These are phyloP conservation scores for Backusella mclennaniae DNA, from an alignment of 192 early-diverging fungal genomes.

Conservation along the genomic window DNA sequence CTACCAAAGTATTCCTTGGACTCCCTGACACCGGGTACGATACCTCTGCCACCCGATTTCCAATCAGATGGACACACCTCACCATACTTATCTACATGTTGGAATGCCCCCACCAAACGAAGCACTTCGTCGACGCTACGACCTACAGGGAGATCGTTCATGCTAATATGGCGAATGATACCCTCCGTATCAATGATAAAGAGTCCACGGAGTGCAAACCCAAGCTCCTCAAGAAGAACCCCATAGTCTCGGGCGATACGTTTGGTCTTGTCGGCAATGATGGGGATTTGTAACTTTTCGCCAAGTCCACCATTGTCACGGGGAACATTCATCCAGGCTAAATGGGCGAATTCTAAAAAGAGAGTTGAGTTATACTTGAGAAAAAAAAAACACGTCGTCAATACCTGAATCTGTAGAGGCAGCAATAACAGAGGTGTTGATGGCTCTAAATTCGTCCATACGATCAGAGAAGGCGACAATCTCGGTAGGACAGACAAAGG, in stretches of 20 bases:
- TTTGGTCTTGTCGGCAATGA: constrained; percentile 69
- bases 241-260: constrained; percentile 86
- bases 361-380: too few species aligned
- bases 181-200: constrained; percentile 91
- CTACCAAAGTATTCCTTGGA: constrained; percentile 69
- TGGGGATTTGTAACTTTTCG: constrained; percentile 78
- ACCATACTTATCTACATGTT: constrained; percentile 78
- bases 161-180: constrained; percentile 75
- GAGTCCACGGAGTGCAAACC: constrained; percentile 78
- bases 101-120: constrained; percentile 88
- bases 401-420: constrained; percentile 59
- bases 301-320: constrained; percentile 91
- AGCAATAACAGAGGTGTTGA: constrained; percentile 74
- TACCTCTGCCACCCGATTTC: constrained; percentile 69
- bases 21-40: constrained; percentile 53
- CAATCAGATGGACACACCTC: constrained; percentile 88
- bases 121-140: constrained; percentile 83
- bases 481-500: constrained; percentile 89
- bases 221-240: constrained; percentile 76
- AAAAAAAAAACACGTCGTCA: neutral
- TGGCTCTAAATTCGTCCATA: constrained; percentile 73
- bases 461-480: constrained; percentile 88
- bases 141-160: constrained; percentile 90
- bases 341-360: constrained; percentile 73
- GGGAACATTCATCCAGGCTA: constrained; percentile 85